These are phyloP conservation scores for Phytophthora brassicae DNA, from an alignment of 352 stramenopile species.

Conservation along the genomic window DNA sequence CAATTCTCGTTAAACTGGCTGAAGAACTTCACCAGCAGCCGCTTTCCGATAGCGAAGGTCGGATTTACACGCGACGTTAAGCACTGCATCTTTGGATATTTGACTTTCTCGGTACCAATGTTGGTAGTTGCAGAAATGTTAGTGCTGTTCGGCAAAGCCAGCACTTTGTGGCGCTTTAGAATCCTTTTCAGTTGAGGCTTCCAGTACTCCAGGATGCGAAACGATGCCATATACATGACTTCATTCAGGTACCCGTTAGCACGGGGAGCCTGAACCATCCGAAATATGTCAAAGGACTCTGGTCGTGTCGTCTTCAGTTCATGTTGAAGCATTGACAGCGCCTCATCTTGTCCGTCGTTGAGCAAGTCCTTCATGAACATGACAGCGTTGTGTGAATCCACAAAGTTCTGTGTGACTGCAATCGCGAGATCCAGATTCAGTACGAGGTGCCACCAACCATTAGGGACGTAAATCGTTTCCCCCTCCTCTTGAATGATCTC, in stretches of 20 bases:
- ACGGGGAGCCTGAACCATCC: constrained; percentile 57
- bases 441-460: constrained; percentile 97
- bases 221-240: constrained; percentile 63
- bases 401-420: constrained; percentile 96
- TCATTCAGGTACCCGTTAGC: constrained; percentile 61
- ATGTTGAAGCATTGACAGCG: constrained; percentile 56
- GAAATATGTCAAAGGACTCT: constrained; percentile 71
- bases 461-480: constrained; percentile 97
- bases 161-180: constrained; percentile 50
- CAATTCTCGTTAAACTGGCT: constrained; percentile 84
- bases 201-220: constrained; percentile 63
- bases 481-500: constrained; percentile 91
- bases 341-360: constrained; percentile 60
- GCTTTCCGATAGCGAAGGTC: constrained; percentile 66
- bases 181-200: constrained; percentile 56
- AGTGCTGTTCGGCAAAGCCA: constrained; percentile 14
- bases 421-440: constrained; percentile 95
- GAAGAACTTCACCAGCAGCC: constrained; percentile 79
- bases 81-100: constrained; percentile 50
- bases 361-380: constrained; percentile 77
- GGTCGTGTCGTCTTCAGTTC: constrained; percentile 42
- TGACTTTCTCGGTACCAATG: constrained; percentile 22
- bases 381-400: constrained; percentile 81
- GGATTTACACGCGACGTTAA: constrained; percentile 81
- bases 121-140: neutral